Percentiles rank a stretch among this genome's conserved stretches.
These are phyloP conservation scores for Populus euphratica DNA, from an alignment of 345 rosid genomes.

Conservation along the genomic window DNA sequence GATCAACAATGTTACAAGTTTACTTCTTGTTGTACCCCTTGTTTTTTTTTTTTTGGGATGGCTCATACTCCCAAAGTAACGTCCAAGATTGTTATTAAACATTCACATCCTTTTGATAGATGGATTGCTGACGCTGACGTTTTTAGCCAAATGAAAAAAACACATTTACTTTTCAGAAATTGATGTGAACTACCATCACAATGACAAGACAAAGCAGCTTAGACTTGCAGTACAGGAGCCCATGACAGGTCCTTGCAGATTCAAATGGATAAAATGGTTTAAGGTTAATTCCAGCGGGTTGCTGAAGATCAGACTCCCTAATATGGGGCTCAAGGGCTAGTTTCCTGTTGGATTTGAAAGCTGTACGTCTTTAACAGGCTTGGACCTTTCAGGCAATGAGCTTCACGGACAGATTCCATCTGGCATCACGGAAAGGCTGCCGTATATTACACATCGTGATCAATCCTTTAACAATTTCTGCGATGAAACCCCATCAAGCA, in stretches of 20 bases:
- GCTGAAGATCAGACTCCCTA: constrained; percentile 5
- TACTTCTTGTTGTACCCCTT: neutral
- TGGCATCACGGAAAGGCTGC: neutral
- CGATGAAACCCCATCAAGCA: constrained; percentile 18
- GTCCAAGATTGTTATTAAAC: too few species aligned
- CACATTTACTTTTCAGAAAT: too few species aligned
- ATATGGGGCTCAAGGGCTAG: constrained; percentile 24
- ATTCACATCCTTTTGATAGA: too few species aligned
- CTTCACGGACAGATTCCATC: constrained; percentile 20
- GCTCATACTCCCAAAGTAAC: too few species aligned
- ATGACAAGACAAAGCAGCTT: too few species aligned
- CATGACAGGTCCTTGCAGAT: too few species aligned
- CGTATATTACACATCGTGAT: neutral
- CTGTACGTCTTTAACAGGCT: constrained; percentile 19
- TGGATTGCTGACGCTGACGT: too few species aligned
- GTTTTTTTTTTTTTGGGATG: too few species aligned
- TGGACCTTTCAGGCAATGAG: constrained; percentile 16
- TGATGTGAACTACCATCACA: too few species aligned
- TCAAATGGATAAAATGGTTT: too few species aligned
- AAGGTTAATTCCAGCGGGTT: neutral
- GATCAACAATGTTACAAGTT: constrained; percentile 26
- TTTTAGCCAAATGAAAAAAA: too few species aligned
- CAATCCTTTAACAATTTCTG: constrained; percentile 25
- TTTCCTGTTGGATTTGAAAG: constrained; percentile 23
- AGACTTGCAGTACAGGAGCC: too few species aligned